Percentiles rank a stretch among this genome's conserved stretches.
phyloP scores from a whole-genome alignment of 257 asterid species.

The Solanum etuberosum region DNA sequence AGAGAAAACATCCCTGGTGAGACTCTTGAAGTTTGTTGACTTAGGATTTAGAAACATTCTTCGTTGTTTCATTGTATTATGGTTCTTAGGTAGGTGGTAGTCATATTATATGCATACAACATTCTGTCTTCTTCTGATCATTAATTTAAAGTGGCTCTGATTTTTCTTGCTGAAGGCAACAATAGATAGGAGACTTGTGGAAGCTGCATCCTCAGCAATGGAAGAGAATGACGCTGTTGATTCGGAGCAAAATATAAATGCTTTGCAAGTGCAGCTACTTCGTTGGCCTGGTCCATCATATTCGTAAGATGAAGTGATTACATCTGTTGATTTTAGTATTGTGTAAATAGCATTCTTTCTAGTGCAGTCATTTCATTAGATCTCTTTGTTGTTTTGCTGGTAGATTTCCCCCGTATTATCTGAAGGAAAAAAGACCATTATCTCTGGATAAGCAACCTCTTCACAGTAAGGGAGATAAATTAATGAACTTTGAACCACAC shows the following conservation, averaged over 20 bases:
- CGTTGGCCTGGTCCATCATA: conserved; percentile 53
- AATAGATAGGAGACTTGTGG: conserved; percentile 30
- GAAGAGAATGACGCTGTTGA: conserved; percentile 21
- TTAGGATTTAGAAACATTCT: neutral
- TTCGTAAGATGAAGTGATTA: conserved; percentile 49
- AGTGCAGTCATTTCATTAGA: neutral
- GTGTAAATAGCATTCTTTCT: neutral
- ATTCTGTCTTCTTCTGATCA: neutral
- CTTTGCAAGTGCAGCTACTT: conserved; percentile 31
- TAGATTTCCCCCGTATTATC: conserved; percentile 49
- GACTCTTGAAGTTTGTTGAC: neutral
- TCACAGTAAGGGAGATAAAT: conserved; percentile 15
- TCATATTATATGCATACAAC: neutral
- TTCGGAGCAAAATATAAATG: conserved; percentile 23
- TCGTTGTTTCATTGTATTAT: neutral
- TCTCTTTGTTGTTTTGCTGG: conserved; percentile 7
- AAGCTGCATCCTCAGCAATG: conserved; percentile 19
- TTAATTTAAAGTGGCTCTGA: conserved; percentile 5
- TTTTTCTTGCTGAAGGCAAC: conserved; percentile 30
- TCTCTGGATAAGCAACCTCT: conserved; percentile 4
- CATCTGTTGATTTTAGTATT: neutral
- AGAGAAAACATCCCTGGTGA: conserved; percentile 38
- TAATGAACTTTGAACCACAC: conserved; percentile 31
- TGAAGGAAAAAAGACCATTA: conserved; percentile 11
- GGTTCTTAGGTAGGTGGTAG: neutral